A percentile compares a stretch with the other conserved stretches of the same genome.
Evolutionary conservation across 768 basidiomycete genomes (phyloP).

Genomic region (Tricholoma bakamatsutake): DNA sequence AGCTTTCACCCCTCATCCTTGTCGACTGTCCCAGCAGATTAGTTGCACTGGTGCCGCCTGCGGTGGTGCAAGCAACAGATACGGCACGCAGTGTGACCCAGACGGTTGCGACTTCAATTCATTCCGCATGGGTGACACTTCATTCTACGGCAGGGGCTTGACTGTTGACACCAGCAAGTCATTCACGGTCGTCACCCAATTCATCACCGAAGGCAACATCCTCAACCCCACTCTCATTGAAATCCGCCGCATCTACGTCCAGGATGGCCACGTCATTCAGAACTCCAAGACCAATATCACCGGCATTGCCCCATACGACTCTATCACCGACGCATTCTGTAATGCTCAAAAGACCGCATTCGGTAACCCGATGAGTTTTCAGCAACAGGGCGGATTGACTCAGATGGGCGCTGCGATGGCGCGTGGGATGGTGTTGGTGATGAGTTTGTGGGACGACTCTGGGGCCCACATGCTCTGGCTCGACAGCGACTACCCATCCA

Average conservation of each 20-base stretch:
- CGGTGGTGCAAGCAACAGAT: slow-evolving; percentile 21
- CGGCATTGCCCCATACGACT: slow-evolving; percentile 27
- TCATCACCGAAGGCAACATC: slow-evolving; percentile 33
- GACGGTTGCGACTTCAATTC: slow-evolving; percentile 44
- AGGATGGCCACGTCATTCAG: slow-evolving; percentile 32
- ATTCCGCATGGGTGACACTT: slow-evolving; percentile 33
- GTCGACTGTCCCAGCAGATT: slow-evolving; percentile 24
- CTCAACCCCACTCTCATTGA: slow-evolving; percentile 32
- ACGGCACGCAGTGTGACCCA: slow-evolving; percentile 32
- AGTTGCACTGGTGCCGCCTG: slow-evolving; percentile 28
- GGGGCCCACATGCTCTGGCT: slow-evolving; percentile 19
- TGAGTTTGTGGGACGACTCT: slow-evolving; percentile 38
- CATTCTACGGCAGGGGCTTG: slow-evolving; percentile 30
- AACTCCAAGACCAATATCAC: slow-evolving; percentile 29
- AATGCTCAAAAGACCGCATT: slow-evolving; percentile 36
- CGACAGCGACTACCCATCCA: slow-evolving; percentile 24
- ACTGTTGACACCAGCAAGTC: slow-evolving; percentile 31
- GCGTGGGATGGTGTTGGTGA: slow-evolving; percentile 36
- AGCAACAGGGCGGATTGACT: slow-evolving; percentile 32
- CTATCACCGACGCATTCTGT: slow-evolving; percentile 35
- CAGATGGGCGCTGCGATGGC: slow-evolving; percentile 27
- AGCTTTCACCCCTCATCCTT: slow-evolving; percentile 38
- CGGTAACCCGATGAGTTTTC: slow-evolving; percentile 38
- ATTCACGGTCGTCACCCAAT: slow-evolving; percentile 41
- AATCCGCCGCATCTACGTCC: slow-evolving; percentile 38